Evolutionary conservation across 768 basidiomycete species (phyloP).

Genomic region (Cyclocybe cylindracea): DNA sequence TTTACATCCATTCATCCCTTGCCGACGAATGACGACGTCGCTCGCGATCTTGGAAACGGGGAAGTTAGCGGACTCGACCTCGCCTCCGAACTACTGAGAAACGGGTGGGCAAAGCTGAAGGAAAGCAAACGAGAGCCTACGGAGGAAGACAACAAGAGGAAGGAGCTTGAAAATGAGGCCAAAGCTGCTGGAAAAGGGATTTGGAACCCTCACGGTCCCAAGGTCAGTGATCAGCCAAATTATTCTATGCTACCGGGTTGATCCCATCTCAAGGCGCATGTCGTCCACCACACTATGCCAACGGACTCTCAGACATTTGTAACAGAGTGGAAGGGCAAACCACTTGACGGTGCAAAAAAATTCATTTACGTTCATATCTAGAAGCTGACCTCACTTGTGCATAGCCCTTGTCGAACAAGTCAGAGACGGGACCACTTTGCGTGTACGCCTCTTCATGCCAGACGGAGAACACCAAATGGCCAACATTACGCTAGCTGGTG

Average conservation of each 20-base stretch:
- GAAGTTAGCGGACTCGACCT: constrained; percentile 76
- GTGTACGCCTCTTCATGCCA: constrained; percentile 85
- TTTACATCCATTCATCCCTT: constrained; percentile 84
- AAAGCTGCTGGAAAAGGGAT: constrained; percentile 74
- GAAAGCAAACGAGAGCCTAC: constrained; percentile 83
- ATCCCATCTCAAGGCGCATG: constrained; percentile 52
- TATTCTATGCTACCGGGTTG: neutral
- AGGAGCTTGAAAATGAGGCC: constrained; percentile 77
- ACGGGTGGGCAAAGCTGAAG: constrained; percentile 94
- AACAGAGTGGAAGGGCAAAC: constrained; percentile 87
- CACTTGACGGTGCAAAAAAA: constrained; percentile 67
- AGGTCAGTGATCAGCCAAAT: constrained; percentile 39
- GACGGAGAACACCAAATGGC: constrained; percentile 88
- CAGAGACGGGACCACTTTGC: constrained; percentile 87
- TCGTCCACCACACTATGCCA: constrained; percentile 87
- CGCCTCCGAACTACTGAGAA: constrained; percentile 72
- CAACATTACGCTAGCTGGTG: constrained; percentile 84
- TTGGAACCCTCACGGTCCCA: constrained; percentile 83
- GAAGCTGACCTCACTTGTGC: constrained; percentile 6
- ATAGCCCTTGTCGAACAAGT: constrained; percentile 92
- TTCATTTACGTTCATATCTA: neutral
- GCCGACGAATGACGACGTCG: constrained; percentile 70
- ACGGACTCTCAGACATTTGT: constrained; percentile 87
- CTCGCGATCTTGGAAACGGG: constrained; percentile 78
- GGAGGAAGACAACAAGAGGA: constrained; percentile 73